These are phyloP conservation scores for Pseudomicrostroma phylloplanum DNA, from an alignment of 1,284 basidiomycete species.

Conservation along the genomic window DNA sequence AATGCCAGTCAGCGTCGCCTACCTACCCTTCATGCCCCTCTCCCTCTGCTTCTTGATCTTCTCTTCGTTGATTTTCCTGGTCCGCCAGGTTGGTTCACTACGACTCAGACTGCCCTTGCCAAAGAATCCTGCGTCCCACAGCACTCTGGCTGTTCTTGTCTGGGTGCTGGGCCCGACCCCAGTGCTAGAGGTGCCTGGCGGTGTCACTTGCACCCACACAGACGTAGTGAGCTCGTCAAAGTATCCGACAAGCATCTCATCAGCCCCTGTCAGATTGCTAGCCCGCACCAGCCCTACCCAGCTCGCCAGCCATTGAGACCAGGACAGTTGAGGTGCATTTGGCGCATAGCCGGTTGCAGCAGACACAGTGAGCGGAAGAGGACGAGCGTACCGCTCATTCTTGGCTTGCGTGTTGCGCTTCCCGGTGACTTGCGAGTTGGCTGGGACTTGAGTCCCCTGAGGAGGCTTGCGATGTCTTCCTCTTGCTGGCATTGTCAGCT, in stretches of 20 bases:
- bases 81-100: conserved; percentile 84
- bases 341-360: not conserved
- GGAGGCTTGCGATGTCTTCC: conserved; percentile 1
- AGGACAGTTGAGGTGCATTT: not conserved
- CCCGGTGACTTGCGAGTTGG: not conserved
- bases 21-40: conserved; percentile 52
- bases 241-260: conserved; percentile 6
- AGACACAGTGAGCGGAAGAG: not conserved
- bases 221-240: conserved; percentile 14
- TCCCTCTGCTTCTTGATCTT: conserved; percentile 58
- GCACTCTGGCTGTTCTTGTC: conserved; percentile 44
- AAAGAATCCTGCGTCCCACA: conserved; percentile 92
- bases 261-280: not conserved
- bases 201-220: conserved; percentile 14
- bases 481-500: not conserved
- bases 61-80: conserved; percentile 43
- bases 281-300: not conserved
- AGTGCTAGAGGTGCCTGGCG: not conserved
- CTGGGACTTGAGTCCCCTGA: not conserved
- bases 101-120: conserved; percentile 89
- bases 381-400: conserved; percentile 4
- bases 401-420: conserved; percentile 5
- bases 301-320: conserved; percentile 2
- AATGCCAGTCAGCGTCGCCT: not conserved
- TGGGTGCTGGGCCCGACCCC: not conserved